Base-by-base conservation (phyloP, 495 filamentous ascomycete species). In the Rhypophila decipiens region DNA sequence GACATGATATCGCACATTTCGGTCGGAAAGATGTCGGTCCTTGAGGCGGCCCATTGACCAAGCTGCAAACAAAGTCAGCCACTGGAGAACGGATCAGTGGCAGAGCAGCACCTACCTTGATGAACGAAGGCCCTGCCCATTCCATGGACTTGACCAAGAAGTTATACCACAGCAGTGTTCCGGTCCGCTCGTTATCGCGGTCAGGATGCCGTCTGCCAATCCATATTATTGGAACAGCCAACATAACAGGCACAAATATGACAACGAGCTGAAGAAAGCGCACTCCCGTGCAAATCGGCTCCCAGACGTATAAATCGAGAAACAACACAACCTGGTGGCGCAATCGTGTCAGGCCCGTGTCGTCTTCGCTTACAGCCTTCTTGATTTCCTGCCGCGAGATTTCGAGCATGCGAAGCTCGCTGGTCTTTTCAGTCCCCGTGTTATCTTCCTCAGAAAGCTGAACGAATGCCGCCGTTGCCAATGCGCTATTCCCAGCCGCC, bases 41-140 rank as follows among this genome's bases (percentile, higher is more conserved):
- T 79, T 3, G 93, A 96, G 10, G 94, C 94, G 19, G 94, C 94
- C 93, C 94, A 99, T 86, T 99, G 94, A 20, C 94, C 94, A 44
- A 99, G 81, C 88, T 96, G 4, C 11, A 39, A 24, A 17, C 3
- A 10, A 11, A 51, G 50, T 70, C 51, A 68, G 61, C 31, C 41
- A 27, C 0, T 34, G 27, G 7, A 38, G 17, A 8, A 8, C 18
- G 27, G 24, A 29, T 20, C 20, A 46, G 46, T 29, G n/a, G 2
- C n/a, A 10, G 20, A 44, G 23, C 1, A 36, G 29, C 13, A 29
- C 64, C 24, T 68, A 93, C 90, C 81, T 99, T 99, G 70, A 99
- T 97, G 58, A 97, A 99, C 0, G 94, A 90, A 27, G 94, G 90
- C 5, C 94, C 94, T 27, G 90, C 89, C 49, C 82, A 78, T 66